Base-by-base conservation (phyloP, 2,329 filamentous ascomycete species). In the Nothophaeocryptopus gaeumannii region DNA sequence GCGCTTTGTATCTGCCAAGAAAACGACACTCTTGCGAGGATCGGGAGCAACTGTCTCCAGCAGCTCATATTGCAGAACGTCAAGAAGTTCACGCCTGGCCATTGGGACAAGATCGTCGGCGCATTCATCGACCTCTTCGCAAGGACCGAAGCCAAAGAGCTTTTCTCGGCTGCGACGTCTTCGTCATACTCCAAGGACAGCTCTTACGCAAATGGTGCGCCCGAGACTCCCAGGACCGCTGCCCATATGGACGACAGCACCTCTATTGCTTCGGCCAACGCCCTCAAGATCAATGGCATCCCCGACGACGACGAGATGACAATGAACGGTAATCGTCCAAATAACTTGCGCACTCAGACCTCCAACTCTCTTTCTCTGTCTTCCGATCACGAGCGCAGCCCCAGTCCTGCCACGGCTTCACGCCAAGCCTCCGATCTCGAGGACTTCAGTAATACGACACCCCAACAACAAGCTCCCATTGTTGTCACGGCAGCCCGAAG, bases 1-100 rank as follows among this genome's bases (percentile, higher is more conserved):
- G 91, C 89, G 3, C 80, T 99, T 9, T 99, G 93, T 67, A 99
- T 99, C 56, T 97, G 92, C 67, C 93, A 99, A 70, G 93, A 99
- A 67, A 99, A 99, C 63, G 93, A 99, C 65, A 99, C 95, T 0
- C 92, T 99, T 58, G 95, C 93, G 2, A 83, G 95, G 16, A 99
- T 99, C 62, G 93, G 93, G 45, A 97, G 92, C 74, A 99, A 99
- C 67, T 99, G 95, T 67, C 73, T 99, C 45, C 93, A 99, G 68
- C 92, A 97, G 67, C 75, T 99, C 38, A 96, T 99, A 51, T 71
- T 99, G 37, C 92, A 97, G 67, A 99, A 99, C 60, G 93, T 99
- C 8, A 84, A 82, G 54, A 97, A 97, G 67, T 96, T 99, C 70
- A 83, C 80, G 15, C 77, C 83, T 1, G 82, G 86, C 47, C 92